Evolutionary conservation across 768 basidiomycete genomes (phyloP), one percentile per base, ranked within the genome.

Genomic region (Rhizopogon salebrosus): DNA sequence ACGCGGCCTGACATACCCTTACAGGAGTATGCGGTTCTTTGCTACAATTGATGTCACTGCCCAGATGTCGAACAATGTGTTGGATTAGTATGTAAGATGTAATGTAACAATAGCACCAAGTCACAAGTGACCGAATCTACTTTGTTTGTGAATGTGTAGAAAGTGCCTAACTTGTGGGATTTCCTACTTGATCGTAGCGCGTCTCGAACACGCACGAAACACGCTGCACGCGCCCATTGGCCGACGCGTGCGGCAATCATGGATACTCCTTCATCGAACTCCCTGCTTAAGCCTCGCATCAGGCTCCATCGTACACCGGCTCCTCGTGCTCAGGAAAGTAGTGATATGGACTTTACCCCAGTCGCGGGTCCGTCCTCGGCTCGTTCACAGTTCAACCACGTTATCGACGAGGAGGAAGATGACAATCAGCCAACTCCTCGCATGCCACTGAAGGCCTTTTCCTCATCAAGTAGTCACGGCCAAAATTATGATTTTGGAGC

Each of bases 21-120:
- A 5, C 46, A 76, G 75, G 63, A 74, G n/a, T 76, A 76, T 54
- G 67, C 68, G 22, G 65, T 76, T 16, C 64, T 76, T 53, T 77
- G 75, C 62, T 69, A 71, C 53, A 64, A 55, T 18, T 65, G 52
- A 64, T 7, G n/a, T n/a, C n/a, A n/a, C n/a, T n/a, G n/a, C n/a
- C n/a, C n/a, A n/a, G 41, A 26, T 48, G 10, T 48, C 40, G n/a
- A 20, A 24, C 24, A 20, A n/a, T n/a, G 18, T 8, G 10, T 49
- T 16, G 10, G 4, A 10, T 22, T 48, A 3, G 36, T 8, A 18
- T 31, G 20, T 48, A 46, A 46, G 27, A 51, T 31, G 9, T 29
- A 20, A 29, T n/a, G 5, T 42, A 29, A 52, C 34, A 22, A 48
- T 22, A 14, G 24, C 39, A n/a, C n/a, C n/a, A n/a, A n/a, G n/a